These are phyloP conservation scores for Elsinoe necatrix DNA, from an alignment of 2,329 filamentous ascomycete genomes.

Conservation along the genomic window DNA sequence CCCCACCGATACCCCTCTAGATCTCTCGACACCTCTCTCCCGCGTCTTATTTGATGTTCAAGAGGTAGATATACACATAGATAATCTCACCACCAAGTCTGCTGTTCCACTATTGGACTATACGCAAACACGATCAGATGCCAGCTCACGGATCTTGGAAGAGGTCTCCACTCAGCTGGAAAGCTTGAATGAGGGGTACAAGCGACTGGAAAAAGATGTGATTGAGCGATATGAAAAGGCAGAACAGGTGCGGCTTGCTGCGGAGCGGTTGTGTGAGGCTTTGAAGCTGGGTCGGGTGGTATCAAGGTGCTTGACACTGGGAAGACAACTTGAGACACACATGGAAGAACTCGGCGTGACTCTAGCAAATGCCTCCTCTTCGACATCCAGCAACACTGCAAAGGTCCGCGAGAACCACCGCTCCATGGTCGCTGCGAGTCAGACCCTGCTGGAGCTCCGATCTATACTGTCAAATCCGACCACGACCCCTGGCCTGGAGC, in stretches of 20 bases:
- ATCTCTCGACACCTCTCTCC: constrained; percentile 88
- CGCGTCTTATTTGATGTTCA: constrained; percentile 93
- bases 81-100: constrained; percentile 74
- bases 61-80: constrained; percentile 93
- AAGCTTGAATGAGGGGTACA: constrained; percentile 75
- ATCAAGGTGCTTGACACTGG: constrained; percentile 69
- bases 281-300: constrained; percentile 69
- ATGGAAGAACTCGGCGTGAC: constrained; percentile 57
- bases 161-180: constrained; percentile 74
- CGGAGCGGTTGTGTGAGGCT: constrained; percentile 71
- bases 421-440: constrained; percentile 71
- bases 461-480: constrained; percentile 55
- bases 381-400: constrained; percentile 23
- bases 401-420: constrained; percentile 60
- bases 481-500: constrained; percentile 59
- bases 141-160: constrained; percentile 62
- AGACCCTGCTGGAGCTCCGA: constrained; percentile 67
- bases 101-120: constrained; percentile 73
- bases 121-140: constrained; percentile 63
- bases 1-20: constrained; percentile 76
- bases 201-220: constrained; percentile 77
- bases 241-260: constrained; percentile 69
- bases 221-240: constrained; percentile 77
- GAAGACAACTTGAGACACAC: constrained; percentile 79
- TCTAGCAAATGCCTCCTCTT: constrained; percentile 21